Evolutionary conservation across 1,139 yeast species (phyloP), one percentile per base, ranked within the genome.

Genomic region (Kodamaea anthophila): DNA sequence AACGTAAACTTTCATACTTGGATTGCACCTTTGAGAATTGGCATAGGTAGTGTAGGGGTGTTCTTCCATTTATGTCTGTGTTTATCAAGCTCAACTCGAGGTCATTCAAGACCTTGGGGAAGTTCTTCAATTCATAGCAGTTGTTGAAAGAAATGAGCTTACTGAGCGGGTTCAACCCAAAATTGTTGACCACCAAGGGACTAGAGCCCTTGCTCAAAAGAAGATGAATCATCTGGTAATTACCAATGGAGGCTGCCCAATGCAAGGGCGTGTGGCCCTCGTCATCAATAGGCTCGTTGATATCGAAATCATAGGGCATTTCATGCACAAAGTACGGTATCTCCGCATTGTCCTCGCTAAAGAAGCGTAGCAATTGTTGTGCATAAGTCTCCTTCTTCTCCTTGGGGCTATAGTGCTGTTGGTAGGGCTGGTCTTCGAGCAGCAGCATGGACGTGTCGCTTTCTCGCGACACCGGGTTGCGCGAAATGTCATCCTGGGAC

Each of bases 191-290:
- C 9, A 76, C 77, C 24, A 81, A 57, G 4, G 88, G 80, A 47
- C 84, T 81, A 2, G 95, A 94, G 5, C 91, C 87, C 40, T 77
- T 73, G 28, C 74, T 59, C 13, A 87, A 53, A 15, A 91, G 57
- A 13, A 85, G 60, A 41, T 80, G 84, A 30, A 87, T 75, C 51
- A 88, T 70, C 24, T 74, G 74, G 32, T 77, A 59, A 42, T 83
- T 79, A 6, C 96, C 96, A 66, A 91, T 81, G 0, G 97, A 87
- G 8, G 94, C 77, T 0, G 97, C 96, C 98, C 98, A 91, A 53
- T 91, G 97, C 41, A 91, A 70, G 1, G 96, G 87, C 0, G 96
- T 84, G 46, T 91, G 96, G 1, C 96, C 96, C 54, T 91, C 97
- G 42, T 85, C 94, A 48, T 91, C 98, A 26, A 91, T 85, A 5